Base-by-base conservation (phyloP, 306 rosid genomes). In the Arachis stenosperma region DNA sequence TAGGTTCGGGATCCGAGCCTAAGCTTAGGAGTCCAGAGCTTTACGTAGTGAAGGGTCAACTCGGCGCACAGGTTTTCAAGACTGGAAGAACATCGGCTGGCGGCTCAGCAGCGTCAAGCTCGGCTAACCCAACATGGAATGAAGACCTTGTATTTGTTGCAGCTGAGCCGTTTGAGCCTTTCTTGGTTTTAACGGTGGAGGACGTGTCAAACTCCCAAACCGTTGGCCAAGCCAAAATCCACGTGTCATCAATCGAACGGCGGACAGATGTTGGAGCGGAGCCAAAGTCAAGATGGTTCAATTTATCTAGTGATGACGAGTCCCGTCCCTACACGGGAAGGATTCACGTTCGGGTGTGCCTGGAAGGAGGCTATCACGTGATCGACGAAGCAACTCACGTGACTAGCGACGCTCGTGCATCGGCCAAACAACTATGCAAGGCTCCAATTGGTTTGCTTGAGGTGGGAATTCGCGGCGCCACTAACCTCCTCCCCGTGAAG, bases 351-450 rank as follows among this genome's bases (percentile, higher is more conserved):
- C 71, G 90, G 1, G 86, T 88, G 5, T 88, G 98, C 68, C 47
- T 93, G 40, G 97, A 93, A 77, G 96, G 96, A 0, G 96, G 96
- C 1, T 93, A 93, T 82, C 98, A 93, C 82, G 96, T 93, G 93
- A 77, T 87, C 8, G 97, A 93, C 30, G 96, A 93, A 73, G 93
- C 92, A 0, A 90, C 92, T 46, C 96, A 90, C 79, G 92, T 90
- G 84, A 93, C 92, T 2, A 93, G 97, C 11, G 97, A 89, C 36
- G 96, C 82, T 2, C 79, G 96, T 8, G 88, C 98, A 2, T 83
- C 97, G 0, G 88, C 92, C 0, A 90, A 90, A n/a, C 93, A 89
- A 56, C 81, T 89, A 2, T 66, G 81, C 0, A 90, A 88, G 47
- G 76, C 91, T 0, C 86, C 97, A 0, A 79, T 93, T 2, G 96